Percentiles rank a stretch among this genome's conserved stretches.
Conservation (phyloP, 257 asterid species). For the Solanum gracilifrons region DNA sequence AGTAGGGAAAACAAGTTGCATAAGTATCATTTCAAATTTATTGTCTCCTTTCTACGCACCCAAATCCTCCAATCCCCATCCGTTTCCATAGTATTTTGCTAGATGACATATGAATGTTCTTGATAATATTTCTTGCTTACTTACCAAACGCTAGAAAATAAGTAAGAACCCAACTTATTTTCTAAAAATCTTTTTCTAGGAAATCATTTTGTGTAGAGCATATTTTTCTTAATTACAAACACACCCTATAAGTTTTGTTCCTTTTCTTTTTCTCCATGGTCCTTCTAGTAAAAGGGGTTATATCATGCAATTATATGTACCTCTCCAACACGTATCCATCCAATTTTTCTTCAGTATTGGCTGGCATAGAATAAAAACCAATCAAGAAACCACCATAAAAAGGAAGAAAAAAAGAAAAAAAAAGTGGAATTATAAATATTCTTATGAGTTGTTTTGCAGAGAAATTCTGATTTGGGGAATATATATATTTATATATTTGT, state of each 20-base stretch:
- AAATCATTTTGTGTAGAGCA: too few relatives aligned
- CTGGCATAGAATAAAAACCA: constrained; percentile 12
- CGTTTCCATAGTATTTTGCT: background rate
- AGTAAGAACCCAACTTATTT: background rate
- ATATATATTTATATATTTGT: background rate
- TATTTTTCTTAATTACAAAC: background rate
- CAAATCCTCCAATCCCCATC: background rate
- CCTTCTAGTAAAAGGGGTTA: background rate
- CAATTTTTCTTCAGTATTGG: background rate
- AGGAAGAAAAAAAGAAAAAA: background rate
- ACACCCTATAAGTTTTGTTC: background rate
- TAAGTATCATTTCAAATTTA: too few relatives aligned
- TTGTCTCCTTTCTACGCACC: background rate
- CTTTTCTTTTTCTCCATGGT: background rate
- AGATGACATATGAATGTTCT: background rate
- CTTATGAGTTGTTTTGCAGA: background rate
- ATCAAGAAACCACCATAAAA: constrained; percentile 11
- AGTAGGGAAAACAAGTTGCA: background rate
- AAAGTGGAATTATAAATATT: constrained; percentile 1
- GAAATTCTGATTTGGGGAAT: constrained; percentile 22
- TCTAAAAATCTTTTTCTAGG: too few relatives aligned
- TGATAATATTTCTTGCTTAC: background rate
- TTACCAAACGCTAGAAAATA: background rate
- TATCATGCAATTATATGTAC: background rate
- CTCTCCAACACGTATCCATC: background rate